A percentile compares a stretch with the other conserved stretches of the same genome.
Conservation (phyloP, 140 eudicot species). For the Oenanthe javanica region DNA sequence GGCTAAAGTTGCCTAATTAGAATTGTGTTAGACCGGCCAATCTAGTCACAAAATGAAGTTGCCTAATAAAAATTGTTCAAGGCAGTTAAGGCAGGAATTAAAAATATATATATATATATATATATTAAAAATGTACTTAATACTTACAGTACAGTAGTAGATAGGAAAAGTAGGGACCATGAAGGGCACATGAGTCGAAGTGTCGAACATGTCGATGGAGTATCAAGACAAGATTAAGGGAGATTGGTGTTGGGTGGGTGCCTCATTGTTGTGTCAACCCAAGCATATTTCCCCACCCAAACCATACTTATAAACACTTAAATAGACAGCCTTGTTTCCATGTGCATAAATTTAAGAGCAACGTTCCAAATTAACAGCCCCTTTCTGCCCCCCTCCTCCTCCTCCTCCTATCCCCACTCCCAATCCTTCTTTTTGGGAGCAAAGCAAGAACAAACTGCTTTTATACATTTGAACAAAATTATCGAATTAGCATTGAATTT, state of each 20-base stretch:
- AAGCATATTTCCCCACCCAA: slow-evolving; percentile 24
- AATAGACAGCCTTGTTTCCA: slow-evolving; percentile 35
- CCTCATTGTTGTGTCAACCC: slow-evolving; percentile 32
- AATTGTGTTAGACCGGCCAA: too few relatives aligned
- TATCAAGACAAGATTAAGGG: slow-evolving; percentile 42
- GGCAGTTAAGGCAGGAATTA: background rate
- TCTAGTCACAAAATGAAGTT: too few relatives aligned
- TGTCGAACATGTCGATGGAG: slow-evolving; percentile 35
- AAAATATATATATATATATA: rapidly evolving
- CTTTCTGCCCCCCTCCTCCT: slow-evolving; percentile 7
- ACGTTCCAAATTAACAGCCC: slow-evolving; percentile 34
- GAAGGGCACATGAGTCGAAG: slow-evolving; percentile 19
- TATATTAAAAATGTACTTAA: too few relatives aligned
- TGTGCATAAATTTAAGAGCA: slow-evolving; percentile 36
- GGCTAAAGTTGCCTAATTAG: too few relatives aligned
- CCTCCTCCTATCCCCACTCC: background rate
- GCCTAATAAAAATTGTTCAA: too few relatives aligned
- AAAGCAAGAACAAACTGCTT: background rate
- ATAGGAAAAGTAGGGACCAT: background rate
- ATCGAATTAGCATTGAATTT: too few relatives aligned
- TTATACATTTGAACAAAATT: too few relatives aligned
- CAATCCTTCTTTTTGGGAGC: background rate
- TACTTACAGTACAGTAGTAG: too few relatives aligned
- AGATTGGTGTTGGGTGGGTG: slow-evolving; percentile 29
- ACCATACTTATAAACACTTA: slow-evolving; percentile 15